These are phyloP conservation scores for Penicillium ochrochloron DNA, from an alignment of 495 filamentous ascomycete genomes.

Conservation along the genomic window DNA sequence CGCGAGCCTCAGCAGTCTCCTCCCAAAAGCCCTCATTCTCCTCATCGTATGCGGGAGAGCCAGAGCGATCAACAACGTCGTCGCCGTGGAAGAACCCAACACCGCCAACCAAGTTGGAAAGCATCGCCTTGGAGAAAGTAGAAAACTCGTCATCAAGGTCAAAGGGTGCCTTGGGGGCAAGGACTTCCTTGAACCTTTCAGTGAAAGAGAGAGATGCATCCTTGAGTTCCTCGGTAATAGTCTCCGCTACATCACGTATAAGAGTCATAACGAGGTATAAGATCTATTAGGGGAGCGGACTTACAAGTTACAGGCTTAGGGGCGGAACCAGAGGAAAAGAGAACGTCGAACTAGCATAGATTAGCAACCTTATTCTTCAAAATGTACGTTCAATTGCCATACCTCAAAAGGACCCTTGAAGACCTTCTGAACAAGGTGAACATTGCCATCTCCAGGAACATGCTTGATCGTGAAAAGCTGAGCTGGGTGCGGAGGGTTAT, in stretches of 20 bases:
- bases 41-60: slow-evolving; percentile 89
- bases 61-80: slow-evolving; percentile 84
- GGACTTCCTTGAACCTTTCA: slow-evolving; percentile 72
- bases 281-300: slow-evolving; percentile 9
- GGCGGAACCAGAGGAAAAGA: slow-evolving; percentile 83
- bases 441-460: slow-evolving; percentile 70
- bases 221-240: slow-evolving; percentile 71
- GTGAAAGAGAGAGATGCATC: slow-evolving; percentile 68
- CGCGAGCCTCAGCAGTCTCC: slow-evolving; percentile 78
- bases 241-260: slow-evolving; percentile 54
- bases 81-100: slow-evolving; percentile 95
- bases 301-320: slow-evolving; percentile 61
- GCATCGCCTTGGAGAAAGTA: slow-evolving; percentile 83
- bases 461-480: slow-evolving; percentile 83
- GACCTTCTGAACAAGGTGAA: slow-evolving; percentile 89
- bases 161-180: slow-evolving; percentile 79
- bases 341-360: slow-evolving; percentile 74
- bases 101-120: slow-evolving; percentile 92
- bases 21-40: slow-evolving; percentile 98
- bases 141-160: slow-evolving; percentile 66
- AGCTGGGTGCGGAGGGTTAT: slow-evolving; percentile 76
- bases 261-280: slow-evolving; percentile 30
- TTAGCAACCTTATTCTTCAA: slow-evolving; percentile 11
- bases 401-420: slow-evolving; percentile 88
- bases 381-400: slow-evolving; percentile 12